Evolutionary conservation across 345 rosid species (phyloP).

Genomic region (Hibiscus mutabilis): DNA sequence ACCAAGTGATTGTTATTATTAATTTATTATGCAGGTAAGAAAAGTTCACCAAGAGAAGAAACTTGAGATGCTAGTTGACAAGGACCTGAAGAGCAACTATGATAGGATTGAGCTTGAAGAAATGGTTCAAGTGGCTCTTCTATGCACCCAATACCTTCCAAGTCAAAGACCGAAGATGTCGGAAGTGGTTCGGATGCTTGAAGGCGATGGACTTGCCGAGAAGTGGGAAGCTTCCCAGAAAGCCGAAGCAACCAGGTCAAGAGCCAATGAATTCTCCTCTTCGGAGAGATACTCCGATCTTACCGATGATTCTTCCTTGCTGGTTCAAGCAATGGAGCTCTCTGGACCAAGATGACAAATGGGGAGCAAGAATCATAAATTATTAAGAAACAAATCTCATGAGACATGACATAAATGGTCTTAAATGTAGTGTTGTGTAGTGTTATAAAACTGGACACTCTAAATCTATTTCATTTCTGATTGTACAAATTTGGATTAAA

Average conservation of each 20-base stretch:
- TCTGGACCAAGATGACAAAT: constrained; percentile 78
- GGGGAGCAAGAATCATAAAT: not conserved
- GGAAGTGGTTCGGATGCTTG: constrained; percentile 88
- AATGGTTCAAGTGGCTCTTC: constrained; percentile 77
- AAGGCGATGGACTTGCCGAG: constrained; percentile 92
- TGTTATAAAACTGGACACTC: constrained; percentile 7
- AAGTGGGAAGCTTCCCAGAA: constrained; percentile 97
- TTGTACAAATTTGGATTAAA: constrained; percentile 32
- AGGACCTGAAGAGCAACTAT: constrained; percentile 64
- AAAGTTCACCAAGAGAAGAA: constrained; percentile 84
- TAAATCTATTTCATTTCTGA: not conserved
- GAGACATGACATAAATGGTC: not conserved
- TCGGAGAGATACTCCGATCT: constrained; percentile 84
- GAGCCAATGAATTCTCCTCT: constrained; percentile 62
- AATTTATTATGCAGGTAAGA: constrained; percentile 48
- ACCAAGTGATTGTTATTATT: not conserved
- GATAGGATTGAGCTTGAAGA: constrained; percentile 76
- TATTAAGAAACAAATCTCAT: not conserved
- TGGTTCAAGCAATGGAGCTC: constrained; percentile 88
- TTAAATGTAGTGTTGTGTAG: constrained; percentile 13
- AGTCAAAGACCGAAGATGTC: constrained; percentile 87
- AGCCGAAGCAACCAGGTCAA: constrained; percentile 44
- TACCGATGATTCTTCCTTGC: constrained; percentile 70
- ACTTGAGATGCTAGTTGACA: constrained; percentile 73
- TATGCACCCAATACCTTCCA: constrained; percentile 80